A percentile compares a stretch with the other conserved stretches of the same genome.
Evolutionary conservation across 306 rosid species (phyloP).

Genomic region (Purshia tridentata): DNA sequence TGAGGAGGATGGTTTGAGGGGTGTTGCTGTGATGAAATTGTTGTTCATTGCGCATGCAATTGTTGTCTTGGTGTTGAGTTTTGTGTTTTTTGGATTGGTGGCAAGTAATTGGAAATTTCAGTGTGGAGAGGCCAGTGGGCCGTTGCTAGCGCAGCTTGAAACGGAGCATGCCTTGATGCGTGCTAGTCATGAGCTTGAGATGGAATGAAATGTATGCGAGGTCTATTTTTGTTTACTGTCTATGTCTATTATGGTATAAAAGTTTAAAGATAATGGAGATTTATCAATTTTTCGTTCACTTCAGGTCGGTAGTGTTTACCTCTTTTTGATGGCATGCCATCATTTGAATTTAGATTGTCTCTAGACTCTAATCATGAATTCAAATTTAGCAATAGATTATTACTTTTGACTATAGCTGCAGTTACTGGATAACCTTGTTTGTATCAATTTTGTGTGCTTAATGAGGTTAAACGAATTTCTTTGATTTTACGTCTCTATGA

Average conservation of each 20-base stretch:
- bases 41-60: constrained; percentile 64
- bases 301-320: constrained; percentile 27
- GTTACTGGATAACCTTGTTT: constrained; percentile 21
- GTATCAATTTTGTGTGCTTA: constrained; percentile 6
- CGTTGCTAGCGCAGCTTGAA: constrained; percentile 52
- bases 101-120: constrained; percentile 42
- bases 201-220: constrained; percentile 45
- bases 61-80: constrained; percentile 46
- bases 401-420: constrained; percentile 17
- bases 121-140: constrained; percentile 52
- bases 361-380: constrained; percentile 10
- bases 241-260: constrained; percentile 24
- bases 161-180: constrained; percentile 31
- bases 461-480: background rate
- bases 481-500: background rate
- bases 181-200: constrained; percentile 44
- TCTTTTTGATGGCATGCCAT: constrained; percentile 14
- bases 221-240: constrained; percentile 9
- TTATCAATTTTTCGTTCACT: constrained; percentile 16
- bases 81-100: constrained; percentile 53
- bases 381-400: constrained; percentile 13
- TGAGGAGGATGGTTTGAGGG: constrained; percentile 69
- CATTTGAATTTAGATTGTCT: constrained; percentile 19
- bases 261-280: constrained; percentile 19
- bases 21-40: constrained; percentile 63